Percentiles rank a stretch among this genome's conserved stretches.
phyloP scores from a whole-genome alignment of 2,329 filamentous ascomycete species.

The Chaetomium sp. region DNA sequence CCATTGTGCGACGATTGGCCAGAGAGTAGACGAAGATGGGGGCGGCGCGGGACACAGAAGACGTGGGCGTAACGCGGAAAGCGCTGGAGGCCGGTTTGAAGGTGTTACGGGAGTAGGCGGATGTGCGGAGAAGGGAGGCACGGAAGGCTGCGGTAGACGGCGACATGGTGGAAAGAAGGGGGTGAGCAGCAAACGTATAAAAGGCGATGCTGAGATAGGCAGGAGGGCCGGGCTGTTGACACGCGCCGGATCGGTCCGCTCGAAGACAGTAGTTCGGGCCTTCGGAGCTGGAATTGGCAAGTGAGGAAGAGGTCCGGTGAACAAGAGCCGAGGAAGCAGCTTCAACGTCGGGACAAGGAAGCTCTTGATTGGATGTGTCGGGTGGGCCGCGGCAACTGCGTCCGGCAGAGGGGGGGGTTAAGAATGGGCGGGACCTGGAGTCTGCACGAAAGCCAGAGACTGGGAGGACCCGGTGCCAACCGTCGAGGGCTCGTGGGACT shows the following conservation, averaged over 20 bases:
- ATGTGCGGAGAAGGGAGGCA: constrained; percentile 31
- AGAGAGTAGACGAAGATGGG: constrained; percentile 41
- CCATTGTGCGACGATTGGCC: constrained; percentile 54
- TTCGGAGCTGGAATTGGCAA: constrained; percentile 31
- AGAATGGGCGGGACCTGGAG: neutral
- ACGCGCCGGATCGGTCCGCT: constrained; percentile 33
- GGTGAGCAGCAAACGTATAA: constrained; percentile 18
- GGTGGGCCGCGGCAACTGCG: constrained; percentile 30
- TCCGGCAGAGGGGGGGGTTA: constrained; percentile 28
- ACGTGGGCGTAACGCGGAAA: constrained; percentile 21
- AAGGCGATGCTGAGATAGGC: constrained; percentile 19
- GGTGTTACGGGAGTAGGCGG: constrained; percentile 30
- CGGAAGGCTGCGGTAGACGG: constrained; percentile 33
- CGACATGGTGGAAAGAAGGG: constrained; percentile 37
- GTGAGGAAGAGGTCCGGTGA: constrained; percentile 25
- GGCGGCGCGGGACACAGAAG: constrained; percentile 26
- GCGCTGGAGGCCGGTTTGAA: constrained; percentile 23
- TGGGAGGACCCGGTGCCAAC: constrained; percentile 24
- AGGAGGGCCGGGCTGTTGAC: constrained; percentile 14
- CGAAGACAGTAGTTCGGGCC: constrained; percentile 26
- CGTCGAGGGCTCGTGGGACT: neutral
- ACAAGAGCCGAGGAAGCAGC: constrained; percentile 34
- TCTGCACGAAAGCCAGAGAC: constrained; percentile 6
- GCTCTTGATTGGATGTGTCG: constrained; percentile 28
- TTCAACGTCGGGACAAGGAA: constrained; percentile 12